Percentiles rank a stretch among this genome's conserved stretches.
These are phyloP conservation scores for Nepenthes alata DNA, from an alignment of 179 eudicot genomes.

Conservation along the genomic window DNA sequence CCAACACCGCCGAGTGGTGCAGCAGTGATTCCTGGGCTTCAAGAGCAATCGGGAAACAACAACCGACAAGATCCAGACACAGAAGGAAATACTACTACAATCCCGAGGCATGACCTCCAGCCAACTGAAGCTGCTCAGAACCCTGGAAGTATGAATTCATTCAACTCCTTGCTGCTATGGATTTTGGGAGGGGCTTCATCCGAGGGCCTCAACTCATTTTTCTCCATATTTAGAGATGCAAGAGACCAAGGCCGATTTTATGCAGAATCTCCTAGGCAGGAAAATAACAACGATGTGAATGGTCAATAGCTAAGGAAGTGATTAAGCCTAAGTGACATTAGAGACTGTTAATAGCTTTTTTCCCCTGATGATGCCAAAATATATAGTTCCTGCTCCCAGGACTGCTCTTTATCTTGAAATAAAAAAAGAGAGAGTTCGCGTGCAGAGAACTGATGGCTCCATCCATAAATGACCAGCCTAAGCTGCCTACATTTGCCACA, in stretches of 20 bases:
- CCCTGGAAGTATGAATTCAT: slow-evolving; percentile 75
- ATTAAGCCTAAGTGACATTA: not conserved
- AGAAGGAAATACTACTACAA: slow-evolving; percentile 30
- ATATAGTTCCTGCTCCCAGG: no score
- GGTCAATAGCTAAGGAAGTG: slow-evolving; percentile 14
- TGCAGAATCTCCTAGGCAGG: slow-evolving; percentile 36
- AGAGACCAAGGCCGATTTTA: slow-evolving; percentile 74
- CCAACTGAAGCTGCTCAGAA: slow-evolving; percentile 51
- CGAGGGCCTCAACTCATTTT: slow-evolving; percentile 73
- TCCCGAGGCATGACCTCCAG: slow-evolving; percentile 35
- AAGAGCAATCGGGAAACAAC: slow-evolving; percentile 22
- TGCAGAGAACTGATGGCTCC: no score
- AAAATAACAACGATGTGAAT: slow-evolving; percentile 23
- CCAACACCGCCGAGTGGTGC: slow-evolving; percentile 23
- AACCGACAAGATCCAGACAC: slow-evolving; percentile 20
- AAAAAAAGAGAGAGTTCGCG: no score
- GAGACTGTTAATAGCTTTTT: no score
- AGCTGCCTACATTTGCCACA: no score
- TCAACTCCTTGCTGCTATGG: slow-evolving; percentile 76
- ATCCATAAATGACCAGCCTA: no score
- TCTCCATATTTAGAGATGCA: slow-evolving; percentile 76
- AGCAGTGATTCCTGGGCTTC: slow-evolving; percentile 26
- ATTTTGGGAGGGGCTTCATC: slow-evolving; percentile 82
- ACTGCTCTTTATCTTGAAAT: no score
- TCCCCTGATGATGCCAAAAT: no score